These are phyloP conservation scores for Microcera coccophila DNA, from an alignment of 2,329 filamentous ascomycete species.

Conservation along the genomic window DNA sequence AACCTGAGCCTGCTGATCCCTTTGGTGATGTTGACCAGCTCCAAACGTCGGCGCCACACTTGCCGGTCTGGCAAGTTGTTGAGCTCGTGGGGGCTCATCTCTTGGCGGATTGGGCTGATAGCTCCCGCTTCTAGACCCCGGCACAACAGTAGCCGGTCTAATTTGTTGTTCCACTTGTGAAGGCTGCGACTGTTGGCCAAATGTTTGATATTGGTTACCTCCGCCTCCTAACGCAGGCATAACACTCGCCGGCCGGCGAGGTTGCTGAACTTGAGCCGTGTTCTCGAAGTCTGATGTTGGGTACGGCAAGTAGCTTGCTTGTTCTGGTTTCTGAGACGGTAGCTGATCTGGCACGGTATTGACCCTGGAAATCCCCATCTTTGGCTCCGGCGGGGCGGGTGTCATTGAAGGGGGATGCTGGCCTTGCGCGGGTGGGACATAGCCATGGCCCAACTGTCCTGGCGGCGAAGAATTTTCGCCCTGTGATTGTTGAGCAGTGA, in stretches of 20 bases:
- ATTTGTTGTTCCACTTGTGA: constrained; percentile 22
- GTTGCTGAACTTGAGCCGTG: neutral
- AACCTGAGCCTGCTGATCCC: constrained; percentile 1
- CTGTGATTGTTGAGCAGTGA: constrained; percentile 10
- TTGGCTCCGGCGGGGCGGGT: constrained; percentile 20
- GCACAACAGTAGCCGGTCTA: too few species aligned
- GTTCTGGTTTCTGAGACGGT: constrained; percentile 15
- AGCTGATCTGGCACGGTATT: constrained; percentile 22
- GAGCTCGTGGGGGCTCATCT: neutral
- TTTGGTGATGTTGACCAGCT: constrained; percentile 4
- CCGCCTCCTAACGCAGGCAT: neutral
- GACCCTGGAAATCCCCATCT: constrained; percentile 17
- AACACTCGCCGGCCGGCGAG: neutral
- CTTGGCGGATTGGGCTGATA: neutral
- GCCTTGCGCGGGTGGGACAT: constrained; percentile 21
- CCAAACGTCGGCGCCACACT: constrained; percentile 23
- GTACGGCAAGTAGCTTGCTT: neutral
- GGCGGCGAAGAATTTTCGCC: constrained; percentile 1
- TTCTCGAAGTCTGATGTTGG: neutral
- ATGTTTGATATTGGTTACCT: neutral
- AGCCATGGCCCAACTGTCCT: constrained; percentile 17
- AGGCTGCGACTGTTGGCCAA: constrained; percentile 20
- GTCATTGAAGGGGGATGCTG: constrained; percentile 25
- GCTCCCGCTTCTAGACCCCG: too few species aligned
- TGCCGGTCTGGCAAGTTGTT: constrained; percentile 15